A percentile compares a stretch with the other conserved stretches of the same genome.
Evolutionary conservation across 768 basidiomycete genomes (phyloP).

Genomic region (Coprinopsis cinerea): DNA sequence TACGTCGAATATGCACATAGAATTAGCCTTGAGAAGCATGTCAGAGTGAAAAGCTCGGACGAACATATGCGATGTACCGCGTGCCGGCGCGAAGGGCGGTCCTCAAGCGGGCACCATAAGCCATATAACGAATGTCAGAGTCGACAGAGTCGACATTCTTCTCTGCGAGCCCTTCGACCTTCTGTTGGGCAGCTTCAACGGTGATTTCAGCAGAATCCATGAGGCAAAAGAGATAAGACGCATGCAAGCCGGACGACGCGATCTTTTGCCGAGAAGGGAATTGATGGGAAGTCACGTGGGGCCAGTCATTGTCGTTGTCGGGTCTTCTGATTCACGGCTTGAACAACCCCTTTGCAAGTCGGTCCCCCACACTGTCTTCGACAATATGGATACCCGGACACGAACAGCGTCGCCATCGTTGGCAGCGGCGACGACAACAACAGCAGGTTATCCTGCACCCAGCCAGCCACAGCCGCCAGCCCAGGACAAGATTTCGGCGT

Average conservation of each 20-base stretch:
- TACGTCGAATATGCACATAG: constrained; percentile 28
- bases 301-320: background rate
- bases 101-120: constrained; percentile 72
- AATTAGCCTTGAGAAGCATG: constrained; percentile 15
- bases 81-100: constrained; percentile 66
- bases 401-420: constrained; percentile 34
- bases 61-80: constrained; percentile 75
- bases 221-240: constrained; percentile 5
- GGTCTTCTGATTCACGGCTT: background rate
- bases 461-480: constrained; percentile 30
- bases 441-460: constrained; percentile 10
- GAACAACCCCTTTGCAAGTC: background rate
- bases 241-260: constrained; percentile 9
- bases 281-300: background rate
- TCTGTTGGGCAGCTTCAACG: constrained; percentile 37
- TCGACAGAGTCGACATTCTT: constrained; percentile 60
- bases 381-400: constrained; percentile 37
- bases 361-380: constrained; percentile 14
- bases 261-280: background rate
- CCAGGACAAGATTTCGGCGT: constrained; percentile 83
- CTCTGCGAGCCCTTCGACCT: constrained; percentile 55
- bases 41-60: constrained; percentile 16
- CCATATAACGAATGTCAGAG: constrained; percentile 64
- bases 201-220: constrained; percentile 32
- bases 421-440: constrained; percentile 17